Evolutionary conservation across 768 basidiomycete genomes (phyloP), one percentile per base, ranked within the genome.

Genomic region (Pisolithus sp.): DNA sequence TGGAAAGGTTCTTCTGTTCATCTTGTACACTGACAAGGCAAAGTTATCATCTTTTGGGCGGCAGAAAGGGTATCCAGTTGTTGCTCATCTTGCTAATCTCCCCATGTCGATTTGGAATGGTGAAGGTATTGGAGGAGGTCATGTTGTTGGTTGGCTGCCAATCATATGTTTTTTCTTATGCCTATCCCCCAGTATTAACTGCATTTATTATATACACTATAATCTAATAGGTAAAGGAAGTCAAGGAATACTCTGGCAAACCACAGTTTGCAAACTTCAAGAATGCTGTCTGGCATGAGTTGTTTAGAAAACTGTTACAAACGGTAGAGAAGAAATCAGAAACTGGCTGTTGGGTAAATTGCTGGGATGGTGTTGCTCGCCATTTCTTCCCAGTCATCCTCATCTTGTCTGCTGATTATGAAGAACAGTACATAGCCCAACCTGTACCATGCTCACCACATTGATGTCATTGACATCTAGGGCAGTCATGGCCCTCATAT

Each of bases 21-120:
- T 73, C 28, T 43, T 75, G 0, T 76, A 73, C 61, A 68, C 73
- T 4, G 71, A 76, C 55, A 30, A 30, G 28, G 28, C 28, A 8
- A 74, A 74, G 46, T 58, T 74, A 0, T 75, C 70, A 12, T 64
- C 67, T 4, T 74, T 73, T 56, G 69, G 71, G 0, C 70, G 68
- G 2, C 59, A 58, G 38, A 72, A 72, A 51, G 73, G 66, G 1
- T 70, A 74, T 50, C 72, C 68, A 0, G 65, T 73, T 1, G 53
- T 75, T 40, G 68, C 62, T 2, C 49, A 67, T 5, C 62, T 64
- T 36, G 66, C 58, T 2, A 71, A 71, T 52, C 48, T 76, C 7
- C 67, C 69, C 2, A 52, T 55, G 2, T 49, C 62, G 1, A 62
- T 73, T 21, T 52, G 63, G 10, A 74, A 76, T 58, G 58, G 71